Evolutionary conservation across 768 basidiomycete species (phyloP), one percentile per base, ranked within the genome.

Genomic region (Sarcomyxa edulis): DNA sequence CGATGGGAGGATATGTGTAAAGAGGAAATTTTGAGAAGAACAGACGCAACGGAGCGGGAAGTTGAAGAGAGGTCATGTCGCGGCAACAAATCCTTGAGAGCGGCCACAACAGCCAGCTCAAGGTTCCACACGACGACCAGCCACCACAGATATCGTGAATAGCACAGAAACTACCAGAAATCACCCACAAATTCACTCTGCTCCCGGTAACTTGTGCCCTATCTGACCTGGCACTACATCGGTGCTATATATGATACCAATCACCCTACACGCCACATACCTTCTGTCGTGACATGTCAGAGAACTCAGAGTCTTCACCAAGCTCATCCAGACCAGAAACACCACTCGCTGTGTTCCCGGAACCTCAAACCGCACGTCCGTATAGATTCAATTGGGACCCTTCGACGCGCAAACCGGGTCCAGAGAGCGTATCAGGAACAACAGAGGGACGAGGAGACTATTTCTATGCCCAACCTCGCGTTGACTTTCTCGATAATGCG

Each of bases 351-450:
- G 70, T 50, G 7, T 51, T 51, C 23, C 53, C 52, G 16, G 56
- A 63, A 20, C 50, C 70, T 14, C 58, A 64, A 15, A 62, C 74
- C 35, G 64, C 79, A 9, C 72, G 74, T 6, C 75, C 78, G 4
- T 89, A 80, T 59, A 65, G 85, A 47, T 87, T 89, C 61, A 78
- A 72, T 26, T 90, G 84, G 83, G 87, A 89, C 50, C 68, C 72
- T 7, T 53, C 76, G 10, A 56, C 71, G 27, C 70, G 70, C 40
- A 68, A 62, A 37, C 68, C 61, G 37, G 84, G 86, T 4, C 84
- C 86, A 23, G 80, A 72, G 34, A 89, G 86, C 54, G 71, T 81
- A 25, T 81, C 86, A 2, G 86, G 79, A 33, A 82, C 83, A 1
- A 75, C 74, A 6, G 81, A 85, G 33, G 72, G 75, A 14, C 71